Conservation (phyloP, 208 protist species). For the Wallacemonas collosoma region DNA sequence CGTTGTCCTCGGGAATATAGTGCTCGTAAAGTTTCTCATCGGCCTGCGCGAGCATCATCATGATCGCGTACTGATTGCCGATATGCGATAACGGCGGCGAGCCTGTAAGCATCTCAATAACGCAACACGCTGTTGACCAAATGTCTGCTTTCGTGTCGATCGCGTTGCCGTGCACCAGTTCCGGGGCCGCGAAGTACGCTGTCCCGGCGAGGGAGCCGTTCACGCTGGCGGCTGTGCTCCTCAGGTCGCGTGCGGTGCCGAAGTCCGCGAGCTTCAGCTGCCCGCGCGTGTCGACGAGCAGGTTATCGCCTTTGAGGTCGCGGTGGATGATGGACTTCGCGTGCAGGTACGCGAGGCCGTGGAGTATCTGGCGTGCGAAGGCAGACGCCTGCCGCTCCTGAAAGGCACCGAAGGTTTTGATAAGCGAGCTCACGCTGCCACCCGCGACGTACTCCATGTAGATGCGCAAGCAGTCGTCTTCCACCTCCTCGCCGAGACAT, state of each 20-base stretch:
- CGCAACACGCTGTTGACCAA: slow-evolving; percentile 91
- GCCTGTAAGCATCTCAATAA: slow-evolving; percentile 91
- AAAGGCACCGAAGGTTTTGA: slow-evolving; percentile 79
- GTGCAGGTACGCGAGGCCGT: slow-evolving; percentile 87
- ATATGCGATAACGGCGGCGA: slow-evolving; percentile 62
- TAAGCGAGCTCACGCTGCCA: slow-evolving; percentile 82
- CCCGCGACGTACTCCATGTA: slow-evolving; percentile 94
- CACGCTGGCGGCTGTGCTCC: slow-evolving; percentile 23
- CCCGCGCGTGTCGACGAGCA: slow-evolving; percentile 79
- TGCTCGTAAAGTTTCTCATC: slow-evolving; percentile 43
- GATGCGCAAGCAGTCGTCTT: slow-evolving; percentile 77
- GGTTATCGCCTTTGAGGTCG: slow-evolving; percentile 93
- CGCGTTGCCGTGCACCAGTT: slow-evolving; percentile 61
- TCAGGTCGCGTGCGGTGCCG: slow-evolving; percentile 63
- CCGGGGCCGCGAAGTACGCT: slow-evolving; percentile 92
- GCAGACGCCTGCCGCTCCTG: slow-evolving; percentile 72
- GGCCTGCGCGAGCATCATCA: slow-evolving; percentile 75
- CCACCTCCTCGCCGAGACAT: slow-evolving; percentile 81
- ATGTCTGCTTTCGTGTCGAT: slow-evolving; percentile 71
- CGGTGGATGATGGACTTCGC: slow-evolving; percentile 82
- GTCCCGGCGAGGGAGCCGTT: slow-evolving; percentile 71
- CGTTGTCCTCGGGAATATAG: slow-evolving; percentile 64
- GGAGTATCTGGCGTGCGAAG: slow-evolving; percentile 82
- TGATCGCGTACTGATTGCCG: slow-evolving; percentile 72
- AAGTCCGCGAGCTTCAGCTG: slow-evolving; percentile 87